Evolutionary conservation across 2,329 filamentous ascomycete genomes (phyloP), one percentile per base, ranked within the genome.

Genomic region (Akanthomyces uredinophilus): DNA sequence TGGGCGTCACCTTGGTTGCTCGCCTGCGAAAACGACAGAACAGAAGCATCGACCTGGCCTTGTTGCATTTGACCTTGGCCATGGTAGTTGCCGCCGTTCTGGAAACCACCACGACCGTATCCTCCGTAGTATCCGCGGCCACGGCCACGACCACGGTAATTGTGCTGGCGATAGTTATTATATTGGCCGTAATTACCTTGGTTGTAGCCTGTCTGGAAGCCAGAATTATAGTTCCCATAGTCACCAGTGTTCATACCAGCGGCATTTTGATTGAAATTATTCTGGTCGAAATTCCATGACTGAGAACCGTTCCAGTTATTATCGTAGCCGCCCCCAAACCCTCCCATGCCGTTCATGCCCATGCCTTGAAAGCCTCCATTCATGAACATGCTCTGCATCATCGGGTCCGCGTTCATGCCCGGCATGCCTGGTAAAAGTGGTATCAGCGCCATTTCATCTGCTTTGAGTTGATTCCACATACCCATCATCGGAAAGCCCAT

Each of bases 231-330:
- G 80, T 84, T 83, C 80, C 88, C 88, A 86, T 85, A 91, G 80
- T 91, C 88, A 90, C 87, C 87, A 82, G 83, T 83, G 79, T 86
- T 87, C 85, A 90, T 90, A 83, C 87, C 86, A 83, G 85, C 84
- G 85, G 86, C 87, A 90, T 86, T 91, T 89, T 88, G 81, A 87
- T 87, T 92, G 87, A 86, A 91, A 89, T 91, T 92, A 91, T 91
- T 88, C 88, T 89, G 88, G 83, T 86, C 85, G 83, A 86, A 85
- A 87, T 88, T 90, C 89, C 88, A 92, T 83, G 87, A 86, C 80
- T 90, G 87, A 79, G 89, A 88, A 81, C 83, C 83, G 82, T 88
- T 90, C 88, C 88, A 91, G 81, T 87, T 88, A 85, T 87, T 86
- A 84, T 88, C 87, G 83, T 73, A 82, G 74, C 84, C 83, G 77